phyloP scores from a whole-genome alignment of 805 yeast genomes.

The Candida mattraensis region DNA sequence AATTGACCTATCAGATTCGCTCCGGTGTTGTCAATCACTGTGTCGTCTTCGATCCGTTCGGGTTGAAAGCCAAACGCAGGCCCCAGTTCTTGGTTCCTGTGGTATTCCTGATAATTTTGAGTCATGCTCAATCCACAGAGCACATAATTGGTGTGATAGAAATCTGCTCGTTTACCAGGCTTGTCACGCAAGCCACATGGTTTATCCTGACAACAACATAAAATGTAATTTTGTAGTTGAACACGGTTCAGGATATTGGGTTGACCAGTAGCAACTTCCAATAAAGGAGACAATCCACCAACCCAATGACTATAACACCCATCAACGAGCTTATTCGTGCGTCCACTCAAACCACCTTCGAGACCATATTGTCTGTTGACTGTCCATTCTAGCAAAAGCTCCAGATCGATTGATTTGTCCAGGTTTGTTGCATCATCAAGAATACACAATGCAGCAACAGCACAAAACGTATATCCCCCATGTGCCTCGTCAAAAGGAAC shows the following conservation, averaged over 20 bases:
- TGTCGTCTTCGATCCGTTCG: slow-evolving; percentile 16
- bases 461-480: slow-evolving; percentile 96
- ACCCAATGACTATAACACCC: slow-evolving; percentile 97
- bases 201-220: slow-evolving; percentile 71
- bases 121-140: slow-evolving; percentile 70
- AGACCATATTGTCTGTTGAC: slow-evolving; percentile 61
- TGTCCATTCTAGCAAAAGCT: slow-evolving; percentile 62
- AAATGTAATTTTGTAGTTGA: slow-evolving; percentile 61
- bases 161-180: slow-evolving; percentile 79
- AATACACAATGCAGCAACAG: slow-evolving; percentile 60
- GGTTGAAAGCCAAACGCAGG: slow-evolving; percentile 33
- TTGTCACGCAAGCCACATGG: slow-evolving; percentile 76
- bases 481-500: slow-evolving; percentile 87
- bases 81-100: too few relatives aligned
- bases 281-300: slow-evolving; percentile 69
- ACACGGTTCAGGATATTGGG: slow-evolving; percentile 46
- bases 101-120: slow-evolving; percentile 43
- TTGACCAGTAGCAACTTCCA: slow-evolving; percentile 51
- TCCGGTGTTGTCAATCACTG: slow-evolving; percentile 20
- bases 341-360: slow-evolving; percentile 90
- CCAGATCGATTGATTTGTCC: slow-evolving; percentile 41
- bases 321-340: slow-evolving; percentile 91
- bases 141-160: slow-evolving; percentile 87
- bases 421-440: slow-evolving; percentile 40
- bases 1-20: slow-evolving; percentile 32